Base-by-base conservation (phyloP, 2,329 filamentous ascomycete genomes). In the Fusarium sp. region DNA sequence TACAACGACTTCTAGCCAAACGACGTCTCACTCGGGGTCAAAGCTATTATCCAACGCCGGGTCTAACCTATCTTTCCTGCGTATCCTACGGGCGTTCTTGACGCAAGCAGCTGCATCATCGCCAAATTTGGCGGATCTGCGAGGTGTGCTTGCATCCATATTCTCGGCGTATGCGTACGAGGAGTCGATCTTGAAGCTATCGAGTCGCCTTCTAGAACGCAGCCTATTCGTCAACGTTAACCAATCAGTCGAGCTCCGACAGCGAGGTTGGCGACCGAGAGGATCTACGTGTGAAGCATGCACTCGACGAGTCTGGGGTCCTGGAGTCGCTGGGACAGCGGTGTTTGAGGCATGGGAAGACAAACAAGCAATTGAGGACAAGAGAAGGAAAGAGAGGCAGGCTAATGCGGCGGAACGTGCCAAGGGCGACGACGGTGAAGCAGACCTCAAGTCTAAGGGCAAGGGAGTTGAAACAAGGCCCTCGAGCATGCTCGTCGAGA, bases 131-230 rank as follows among this genome's bases (percentile, higher is more conserved):
- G 89, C 92, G 1, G 93, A 98, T 72, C 83, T 99, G 4, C 89
- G 95, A 39, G 85, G 86, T 7, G 93, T 98, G 1, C 84, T 99
- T 2, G 82, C 87, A 1, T 95, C 93, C 11, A 94, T 99, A 51
- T 98, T 99, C 77, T 88, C 94, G 0, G 94, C 95, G 0, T 99
- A 99, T 73, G 89, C 93, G 0, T 97, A 98, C 72, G 95, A 99
- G 75, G 91, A 94, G 73, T 93, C 91, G 1, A 91, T 99, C 14
- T 83, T 99, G 17, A 83, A 85, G 2, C 84, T 99, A 4, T 92
- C 95, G 1, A 96, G 94, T 72, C 84, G 89, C 4, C 87, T 99
- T 52, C 82, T 99, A 0, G 93, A 96, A 61, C 89, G 92, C 66
- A 95, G 95, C 69, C 82, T 97, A 6, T 99, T 98, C 70, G 85